Conservation (phyloP, 306 rosid species). For the Rosa multiflora region DNA sequence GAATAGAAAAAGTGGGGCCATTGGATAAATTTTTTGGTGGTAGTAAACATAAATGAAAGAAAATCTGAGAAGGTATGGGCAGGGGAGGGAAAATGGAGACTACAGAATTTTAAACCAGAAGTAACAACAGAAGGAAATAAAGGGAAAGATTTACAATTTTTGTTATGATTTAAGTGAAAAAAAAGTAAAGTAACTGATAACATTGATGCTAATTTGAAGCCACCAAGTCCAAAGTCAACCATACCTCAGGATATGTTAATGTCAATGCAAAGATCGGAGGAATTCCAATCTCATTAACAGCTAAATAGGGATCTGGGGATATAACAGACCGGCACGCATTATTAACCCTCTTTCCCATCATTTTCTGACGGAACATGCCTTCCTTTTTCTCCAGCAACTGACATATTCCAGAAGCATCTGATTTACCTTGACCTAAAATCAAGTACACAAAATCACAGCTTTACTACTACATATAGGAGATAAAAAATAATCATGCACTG, state of each 20-base stretch:
- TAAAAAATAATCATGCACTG: background rate
- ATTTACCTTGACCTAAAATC: constrained; percentile 49
- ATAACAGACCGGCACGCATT: constrained; percentile 97
- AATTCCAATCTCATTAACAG: constrained; percentile 97
- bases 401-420: constrained; percentile 68
- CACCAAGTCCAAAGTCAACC: constrained; percentile 11
- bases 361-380: constrained; percentile 96
- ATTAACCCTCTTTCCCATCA: constrained; percentile 99
- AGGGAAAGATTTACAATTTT: background rate
- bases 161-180: background rate
- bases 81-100: background rate
- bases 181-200: background rate
- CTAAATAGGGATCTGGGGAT: constrained; percentile 96
- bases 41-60: background rate
- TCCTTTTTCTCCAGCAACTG: constrained; percentile 96
- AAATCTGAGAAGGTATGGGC: background rate
- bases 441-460: constrained; percentile 24
- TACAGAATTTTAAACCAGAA: background rate
- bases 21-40: background rate
- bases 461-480: background rate
- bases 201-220: constrained; percentile 5
- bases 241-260: constrained; percentile 92
- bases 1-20: background rate
- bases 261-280: constrained; percentile 88
- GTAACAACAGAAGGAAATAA: background rate